Evolutionary conservation across 306 rosid genomes (phyloP).

Genomic region (Castanea mollissima): DNA sequence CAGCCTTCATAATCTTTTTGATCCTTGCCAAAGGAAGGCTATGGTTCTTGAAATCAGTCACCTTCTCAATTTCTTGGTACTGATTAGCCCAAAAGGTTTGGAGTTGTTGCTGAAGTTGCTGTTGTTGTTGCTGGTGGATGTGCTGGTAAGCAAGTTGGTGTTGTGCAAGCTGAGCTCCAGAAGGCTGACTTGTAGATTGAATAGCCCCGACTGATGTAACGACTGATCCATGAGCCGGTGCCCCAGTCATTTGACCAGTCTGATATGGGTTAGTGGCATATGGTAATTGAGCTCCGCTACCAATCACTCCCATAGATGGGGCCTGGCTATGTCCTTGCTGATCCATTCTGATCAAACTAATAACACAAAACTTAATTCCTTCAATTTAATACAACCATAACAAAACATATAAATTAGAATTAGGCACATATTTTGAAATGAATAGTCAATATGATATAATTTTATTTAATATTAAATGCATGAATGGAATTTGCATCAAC

Average conservation of each 20-base stretch:
- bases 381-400: background rate
- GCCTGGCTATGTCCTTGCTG: slow-evolving; percentile 39
- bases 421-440: background rate
- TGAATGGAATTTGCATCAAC: background rate
- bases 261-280: slow-evolving; percentile 42
- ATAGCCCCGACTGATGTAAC: slow-evolving; percentile 34
- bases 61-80: slow-evolving; percentile 57
- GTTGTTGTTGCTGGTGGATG: slow-evolving; percentile 51
- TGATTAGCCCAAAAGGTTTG: slow-evolving; percentile 57
- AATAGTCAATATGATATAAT: background rate
- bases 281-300: slow-evolving; percentile 37
- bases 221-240: slow-evolving; percentile 26
- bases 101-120: slow-evolving; percentile 60
- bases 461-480: background rate
- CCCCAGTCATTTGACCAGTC: slow-evolving; percentile 34
- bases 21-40: slow-evolving; percentile 77
- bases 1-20: slow-evolving; percentile 77
- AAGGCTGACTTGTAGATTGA: slow-evolving; percentile 44
- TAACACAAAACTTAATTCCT: slow-evolving; percentile 16
- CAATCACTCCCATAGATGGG: slow-evolving; percentile 39
- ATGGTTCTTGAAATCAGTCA: slow-evolving; percentile 69
- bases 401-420: background rate
- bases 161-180: slow-evolving; percentile 51
- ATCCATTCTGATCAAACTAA: slow-evolving; percentile 31
- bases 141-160: slow-evolving; percentile 66